Conservation (phyloP, 805 yeast species). For the Debaryomyces castellii region DNA sequence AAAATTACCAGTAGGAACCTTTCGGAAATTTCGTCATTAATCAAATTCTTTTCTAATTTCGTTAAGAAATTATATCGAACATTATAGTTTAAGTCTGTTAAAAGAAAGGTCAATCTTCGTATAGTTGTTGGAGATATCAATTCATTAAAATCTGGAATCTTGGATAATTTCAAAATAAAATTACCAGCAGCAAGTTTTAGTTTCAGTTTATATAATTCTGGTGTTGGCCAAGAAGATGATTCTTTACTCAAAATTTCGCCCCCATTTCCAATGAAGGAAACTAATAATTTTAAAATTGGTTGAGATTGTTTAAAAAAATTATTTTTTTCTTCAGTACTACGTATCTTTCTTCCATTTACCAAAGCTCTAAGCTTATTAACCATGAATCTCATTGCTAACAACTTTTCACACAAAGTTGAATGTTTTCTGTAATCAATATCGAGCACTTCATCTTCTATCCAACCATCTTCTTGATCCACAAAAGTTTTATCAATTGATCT, state of each 20-base stretch:
- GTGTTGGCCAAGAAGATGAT: conserved; percentile 55
- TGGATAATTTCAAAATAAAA: conserved; percentile 62
- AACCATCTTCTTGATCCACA: conserved; percentile 28
- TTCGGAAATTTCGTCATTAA: conserved; percentile 56
- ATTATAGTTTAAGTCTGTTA: conserved; percentile 63
- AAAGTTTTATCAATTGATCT: conserved; percentile 28
- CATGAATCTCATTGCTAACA: conserved; percentile 53
- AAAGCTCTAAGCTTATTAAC: conserved; percentile 53
- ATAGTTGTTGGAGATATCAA: conserved; percentile 54
- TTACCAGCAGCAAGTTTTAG: conserved; percentile 70
- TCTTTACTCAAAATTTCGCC: conserved; percentile 67
- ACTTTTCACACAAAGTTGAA: conserved; percentile 45
- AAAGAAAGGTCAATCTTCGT: conserved; percentile 51
- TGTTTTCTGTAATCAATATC: conserved; percentile 23
- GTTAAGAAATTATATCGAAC: conserved; percentile 56
- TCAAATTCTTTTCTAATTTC: conserved; percentile 50
- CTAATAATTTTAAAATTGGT: conserved; percentile 66
- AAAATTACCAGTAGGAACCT: conserved; percentile 67
- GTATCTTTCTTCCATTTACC: background rate
- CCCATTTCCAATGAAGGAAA: conserved; percentile 66
- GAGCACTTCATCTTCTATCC: conserved; percentile 49
- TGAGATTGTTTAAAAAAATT: conserved; percentile 46
- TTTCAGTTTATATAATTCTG: conserved; percentile 56
- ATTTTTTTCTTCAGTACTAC: conserved; percentile 26
- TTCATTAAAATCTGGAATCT: conserved; percentile 48